phyloP scores from a whole-genome alignment of 176 grass and related monocot species.

The Olyra latifolia region DNA sequence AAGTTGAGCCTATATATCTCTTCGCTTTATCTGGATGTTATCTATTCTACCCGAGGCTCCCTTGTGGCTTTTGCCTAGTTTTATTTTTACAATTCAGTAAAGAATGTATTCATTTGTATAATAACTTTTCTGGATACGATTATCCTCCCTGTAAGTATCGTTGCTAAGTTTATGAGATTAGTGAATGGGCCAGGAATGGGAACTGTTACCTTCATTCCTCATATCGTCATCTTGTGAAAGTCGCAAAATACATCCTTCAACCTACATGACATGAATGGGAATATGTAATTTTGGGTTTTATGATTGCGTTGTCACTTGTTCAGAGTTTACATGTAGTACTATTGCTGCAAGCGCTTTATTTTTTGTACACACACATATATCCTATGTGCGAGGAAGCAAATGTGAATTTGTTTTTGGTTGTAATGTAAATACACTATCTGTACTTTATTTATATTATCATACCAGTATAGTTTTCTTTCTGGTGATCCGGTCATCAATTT shows the following conservation, averaged over 20 bases:
- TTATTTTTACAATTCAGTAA: not conserved
- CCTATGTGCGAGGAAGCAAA: not conserved
- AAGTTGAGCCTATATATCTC: not conserved
- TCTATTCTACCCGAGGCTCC: not conserved
- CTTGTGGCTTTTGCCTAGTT: not conserved
- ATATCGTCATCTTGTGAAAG: not conserved
- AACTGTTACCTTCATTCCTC: not conserved
- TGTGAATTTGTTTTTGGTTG: not conserved
- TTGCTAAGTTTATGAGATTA: conserved; percentile 20
- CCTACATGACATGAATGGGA: not conserved
- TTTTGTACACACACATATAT: not conserved
- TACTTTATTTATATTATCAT: not conserved
- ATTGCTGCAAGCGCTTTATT: not conserved
- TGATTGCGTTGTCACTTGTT: not conserved
- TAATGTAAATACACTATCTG: not conserved
- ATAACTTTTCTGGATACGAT: not conserved
- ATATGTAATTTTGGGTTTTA: conserved; percentile 7
- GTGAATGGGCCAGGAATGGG: not conserved
- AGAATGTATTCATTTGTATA: no score
- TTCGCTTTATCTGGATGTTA: not conserved
- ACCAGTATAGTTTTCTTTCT: not conserved
- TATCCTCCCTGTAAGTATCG: not conserved
- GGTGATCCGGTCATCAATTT: not conserved
- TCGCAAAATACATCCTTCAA: not conserved
- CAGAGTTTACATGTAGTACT: not conserved